A percentile compares a stretch with the other conserved stretches of the same genome.
Evolutionary conservation across 2,329 filamentous ascomycete genomes (phyloP).

Genomic region (Aspergillus glaucus): DNA sequence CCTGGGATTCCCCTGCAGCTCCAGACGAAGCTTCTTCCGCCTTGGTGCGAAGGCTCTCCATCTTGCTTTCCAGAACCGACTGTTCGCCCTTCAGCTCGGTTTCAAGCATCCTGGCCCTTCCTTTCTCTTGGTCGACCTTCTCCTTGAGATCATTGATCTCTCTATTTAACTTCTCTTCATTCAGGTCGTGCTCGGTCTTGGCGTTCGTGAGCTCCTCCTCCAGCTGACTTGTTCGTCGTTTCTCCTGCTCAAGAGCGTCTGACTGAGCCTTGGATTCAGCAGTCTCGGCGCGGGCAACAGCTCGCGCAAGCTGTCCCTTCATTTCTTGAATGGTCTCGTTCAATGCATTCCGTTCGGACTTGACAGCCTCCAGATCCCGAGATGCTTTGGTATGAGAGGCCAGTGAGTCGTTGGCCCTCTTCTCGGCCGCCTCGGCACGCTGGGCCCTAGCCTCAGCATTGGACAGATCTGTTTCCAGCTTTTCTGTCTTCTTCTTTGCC

Average conservation of each 20-base stretch:
- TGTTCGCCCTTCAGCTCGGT: slow-evolving; percentile 76
- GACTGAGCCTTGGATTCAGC: slow-evolving; percentile 61
- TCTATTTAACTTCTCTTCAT: slow-evolving; percentile 61
- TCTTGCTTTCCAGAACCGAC: slow-evolving; percentile 71
- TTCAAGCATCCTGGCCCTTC: slow-evolving; percentile 63
- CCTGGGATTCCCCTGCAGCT: slow-evolving; percentile 72
- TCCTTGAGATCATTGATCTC: slow-evolving; percentile 68
- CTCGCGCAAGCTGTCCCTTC: slow-evolving; percentile 62
- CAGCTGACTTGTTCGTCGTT: slow-evolving; percentile 48
- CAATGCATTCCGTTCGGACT: slow-evolving; percentile 57
- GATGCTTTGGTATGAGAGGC: slow-evolving; percentile 47
- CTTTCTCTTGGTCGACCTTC: slow-evolving; percentile 64
- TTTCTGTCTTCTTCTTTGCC: slow-evolving; percentile 54
- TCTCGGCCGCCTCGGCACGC: slow-evolving; percentile 53
- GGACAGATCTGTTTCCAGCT: slow-evolving; percentile 51
- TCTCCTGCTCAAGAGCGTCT: slow-evolving; percentile 63
- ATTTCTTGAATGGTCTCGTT: slow-evolving; percentile 62
- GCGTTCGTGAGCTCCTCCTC: slow-evolving; percentile 58
- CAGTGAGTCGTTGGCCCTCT: slow-evolving; percentile 51
- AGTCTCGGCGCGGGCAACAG: slow-evolving; percentile 59
- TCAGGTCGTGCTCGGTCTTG: slow-evolving; percentile 70
- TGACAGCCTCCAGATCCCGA: slow-evolving; percentile 56
- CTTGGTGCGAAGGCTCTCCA: slow-evolving; percentile 77
- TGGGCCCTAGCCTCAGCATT: slow-evolving; percentile 51
- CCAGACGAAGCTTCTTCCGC: slow-evolving; percentile 87